phyloP scores from a whole-genome alignment of 2,329 filamentous ascomycete genomes.

The Hirsutella minnesotensis region DNA sequence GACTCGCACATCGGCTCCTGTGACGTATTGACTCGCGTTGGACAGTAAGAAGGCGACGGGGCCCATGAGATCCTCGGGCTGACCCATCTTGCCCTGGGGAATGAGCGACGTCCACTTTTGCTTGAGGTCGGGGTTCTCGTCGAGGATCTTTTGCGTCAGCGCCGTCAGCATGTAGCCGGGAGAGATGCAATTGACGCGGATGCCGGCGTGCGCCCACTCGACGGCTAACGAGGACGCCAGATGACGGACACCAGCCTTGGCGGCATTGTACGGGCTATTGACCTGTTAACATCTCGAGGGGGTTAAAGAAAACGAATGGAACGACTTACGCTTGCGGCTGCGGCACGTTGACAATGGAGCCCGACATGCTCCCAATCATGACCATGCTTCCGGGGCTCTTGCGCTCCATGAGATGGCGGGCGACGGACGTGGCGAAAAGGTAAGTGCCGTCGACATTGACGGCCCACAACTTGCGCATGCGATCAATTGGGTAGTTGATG shows the following conservation, averaged over 20 bases:
- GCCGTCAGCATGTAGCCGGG: slow-evolving; percentile 96
- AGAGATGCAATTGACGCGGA: slow-evolving; percentile 89
- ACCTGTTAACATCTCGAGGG: slow-evolving; percentile 1
- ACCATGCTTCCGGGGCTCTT: slow-evolving; percentile 75
- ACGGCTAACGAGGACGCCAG: slow-evolving; percentile 79
- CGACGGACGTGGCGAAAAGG: slow-evolving; percentile 72
- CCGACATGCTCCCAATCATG: slow-evolving; percentile 92
- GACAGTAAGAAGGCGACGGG: slow-evolving; percentile 79
- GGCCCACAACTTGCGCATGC: slow-evolving; percentile 85
- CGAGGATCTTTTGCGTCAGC: slow-evolving; percentile 87
- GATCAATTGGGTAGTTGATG: slow-evolving; percentile 79
- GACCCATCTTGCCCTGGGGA: slow-evolving; percentile 86
- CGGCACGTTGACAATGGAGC: slow-evolving; percentile 85
- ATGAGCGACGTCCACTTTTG: slow-evolving; percentile 87
- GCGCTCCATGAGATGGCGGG: slow-evolving; percentile 78
- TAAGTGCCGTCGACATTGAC: slow-evolving; percentile 93
- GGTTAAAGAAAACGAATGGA: neutral
- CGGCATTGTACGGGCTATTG: slow-evolving; percentile 68
- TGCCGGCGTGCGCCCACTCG: slow-evolving; percentile 81
- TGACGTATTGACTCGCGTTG: slow-evolving; percentile 64
- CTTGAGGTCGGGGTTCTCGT: slow-evolving; percentile 83
- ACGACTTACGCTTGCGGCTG: slow-evolving; percentile 67
- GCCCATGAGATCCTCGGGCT: slow-evolving; percentile 85
- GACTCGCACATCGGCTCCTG: slow-evolving; percentile 64
- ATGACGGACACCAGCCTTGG: slow-evolving; percentile 87